phyloP scores from a whole-genome alignment of 2,329 filamentous ascomycete genomes.

The Cylindrodendrum hubeiense region DNA sequence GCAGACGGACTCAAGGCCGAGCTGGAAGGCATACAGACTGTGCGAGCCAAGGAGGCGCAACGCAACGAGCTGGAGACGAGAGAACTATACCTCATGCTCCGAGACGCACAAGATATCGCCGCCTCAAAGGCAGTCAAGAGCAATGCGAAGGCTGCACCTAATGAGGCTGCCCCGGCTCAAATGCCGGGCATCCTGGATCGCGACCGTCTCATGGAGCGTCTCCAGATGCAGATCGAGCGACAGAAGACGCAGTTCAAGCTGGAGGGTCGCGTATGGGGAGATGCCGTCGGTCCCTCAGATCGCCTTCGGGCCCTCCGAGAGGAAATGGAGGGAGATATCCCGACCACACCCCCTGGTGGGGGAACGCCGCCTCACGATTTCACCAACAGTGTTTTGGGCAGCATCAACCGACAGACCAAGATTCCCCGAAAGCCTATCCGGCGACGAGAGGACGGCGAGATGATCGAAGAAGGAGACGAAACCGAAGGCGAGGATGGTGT shows the following conservation, averaged over 20 bases:
- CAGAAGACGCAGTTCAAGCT: constrained; percentile 99
- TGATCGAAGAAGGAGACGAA: constrained; percentile 64
- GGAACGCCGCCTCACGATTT: constrained; percentile 72
- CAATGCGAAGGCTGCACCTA: constrained; percentile 62
- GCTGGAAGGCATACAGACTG: constrained; percentile 84
- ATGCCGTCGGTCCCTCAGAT: constrained; percentile 87
- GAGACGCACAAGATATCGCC: constrained; percentile 96
- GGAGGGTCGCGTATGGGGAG: constrained; percentile 91
- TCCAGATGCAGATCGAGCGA: constrained; percentile 95
- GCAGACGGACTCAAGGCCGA: constrained; percentile 91
- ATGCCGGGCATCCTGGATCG: constrained; percentile 96
- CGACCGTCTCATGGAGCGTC: constrained; percentile 89
- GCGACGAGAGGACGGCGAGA: constrained; percentile 54
- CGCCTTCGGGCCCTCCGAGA: constrained; percentile 91
- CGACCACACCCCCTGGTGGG: constrained; percentile 60
- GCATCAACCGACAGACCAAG: constrained; percentile 72
- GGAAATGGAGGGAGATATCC: constrained; percentile 82
- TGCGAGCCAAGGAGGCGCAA: constrained; percentile 91
- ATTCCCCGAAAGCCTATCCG: constrained; percentile 68
- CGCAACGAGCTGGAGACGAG: constrained; percentile 95
- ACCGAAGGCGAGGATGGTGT: constrained; percentile 59
- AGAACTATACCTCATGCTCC: constrained; percentile 97
- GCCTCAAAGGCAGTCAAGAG: constrained; percentile 81
- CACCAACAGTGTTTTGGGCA: constrained; percentile 80
- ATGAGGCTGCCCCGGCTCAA: constrained; percentile 74